Evolutionary conservation across 495 filamentous ascomycete species (phyloP), one percentile per base, ranked within the genome.

Genomic region (Lichenothelia convexa): DNA sequence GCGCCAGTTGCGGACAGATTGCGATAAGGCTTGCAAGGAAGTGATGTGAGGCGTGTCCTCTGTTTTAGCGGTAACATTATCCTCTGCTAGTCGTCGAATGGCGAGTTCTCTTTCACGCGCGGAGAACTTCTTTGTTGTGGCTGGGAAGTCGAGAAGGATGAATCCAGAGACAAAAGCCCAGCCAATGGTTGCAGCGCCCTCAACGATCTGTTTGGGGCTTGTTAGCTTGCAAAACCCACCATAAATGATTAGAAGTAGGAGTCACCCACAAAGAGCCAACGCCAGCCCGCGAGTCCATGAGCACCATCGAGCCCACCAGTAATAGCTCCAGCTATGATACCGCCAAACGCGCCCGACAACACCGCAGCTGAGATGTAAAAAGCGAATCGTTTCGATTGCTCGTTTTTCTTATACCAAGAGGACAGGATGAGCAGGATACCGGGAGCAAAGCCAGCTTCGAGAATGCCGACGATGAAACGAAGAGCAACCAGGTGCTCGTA

Each of bases 41-140:
- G 42, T 47, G 26, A 59, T 38, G 30, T 43, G 34, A 4, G 38
- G 17, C 1, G 21, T 21, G 16, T 29, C 34, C 21, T 34, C 35
- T 13, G 36, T 24, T 3, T 41, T 42, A 15, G 43, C 44, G 7
- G 41, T 41, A 18, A 49, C 42, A 5, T 47, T 46, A 22, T 53
- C 54, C 15, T 36, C 35, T 18, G 47, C 34, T 2, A 63, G 38
- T 4, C 60, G 41, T 18, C 47, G 36, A 32, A 54, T 39, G 7
- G 55, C 59, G 3, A 61, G 45, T 21, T 50, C 44, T 6, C 55
- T 44, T 38, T 57, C 49, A 4, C 39, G 35, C 3, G 35, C 42
- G 2, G 45, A 51, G 18, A 62, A 45, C 3, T 32, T 32, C 33
- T 49, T 64, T 5, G 66, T 62, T 3, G 58, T 60, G 4, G 56